These are phyloP conservation scores for Camellia granthamiana DNA, from an alignment of 148 eudicot species.

Conservation along the genomic window DNA sequence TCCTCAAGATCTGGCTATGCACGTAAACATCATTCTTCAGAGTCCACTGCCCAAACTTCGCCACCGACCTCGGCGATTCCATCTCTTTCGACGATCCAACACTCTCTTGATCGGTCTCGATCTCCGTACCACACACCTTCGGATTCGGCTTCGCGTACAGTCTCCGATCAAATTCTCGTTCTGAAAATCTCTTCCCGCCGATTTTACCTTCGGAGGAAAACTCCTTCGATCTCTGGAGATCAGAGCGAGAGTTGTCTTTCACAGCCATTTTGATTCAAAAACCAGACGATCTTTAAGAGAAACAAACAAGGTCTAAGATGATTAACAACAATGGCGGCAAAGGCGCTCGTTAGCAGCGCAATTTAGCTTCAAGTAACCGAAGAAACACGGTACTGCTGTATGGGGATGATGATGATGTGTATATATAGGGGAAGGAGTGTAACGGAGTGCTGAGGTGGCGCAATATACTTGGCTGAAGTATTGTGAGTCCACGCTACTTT, in stretches of 20 bases:
- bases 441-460: not conserved
- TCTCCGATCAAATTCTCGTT: too few species aligned
- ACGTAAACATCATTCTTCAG: constrained; percentile 19
- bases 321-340: not conserved
- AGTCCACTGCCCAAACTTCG: constrained; percentile 12
- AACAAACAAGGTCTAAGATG: not conserved
- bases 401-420: not conserved
- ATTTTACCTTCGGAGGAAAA: not conserved
- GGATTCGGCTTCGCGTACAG: too few species aligned
- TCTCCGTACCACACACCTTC: not conserved
- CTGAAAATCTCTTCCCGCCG: not conserved
- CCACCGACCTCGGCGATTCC: constrained; percentile 28
- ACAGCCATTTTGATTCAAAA: not conserved
- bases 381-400: too few species aligned
- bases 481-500: not conserved
- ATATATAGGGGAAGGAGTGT: not conserved
- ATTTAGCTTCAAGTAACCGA: too few species aligned
- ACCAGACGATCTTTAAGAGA: too few species aligned
- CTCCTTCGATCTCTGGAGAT: not conserved
- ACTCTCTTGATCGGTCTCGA: constrained; percentile 33
- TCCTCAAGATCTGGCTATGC: constrained; percentile 37
- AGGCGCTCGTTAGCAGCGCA: not conserved
- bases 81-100: constrained; percentile 24
- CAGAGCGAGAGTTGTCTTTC: not conserved
- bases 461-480: not conserved